A percentile compares a stretch with the other conserved stretches of the same genome.
These are phyloP conservation scores for Pichia sp. DNA, from an alignment of 1,139 yeast genomes.

Conservation along the genomic window DNA sequence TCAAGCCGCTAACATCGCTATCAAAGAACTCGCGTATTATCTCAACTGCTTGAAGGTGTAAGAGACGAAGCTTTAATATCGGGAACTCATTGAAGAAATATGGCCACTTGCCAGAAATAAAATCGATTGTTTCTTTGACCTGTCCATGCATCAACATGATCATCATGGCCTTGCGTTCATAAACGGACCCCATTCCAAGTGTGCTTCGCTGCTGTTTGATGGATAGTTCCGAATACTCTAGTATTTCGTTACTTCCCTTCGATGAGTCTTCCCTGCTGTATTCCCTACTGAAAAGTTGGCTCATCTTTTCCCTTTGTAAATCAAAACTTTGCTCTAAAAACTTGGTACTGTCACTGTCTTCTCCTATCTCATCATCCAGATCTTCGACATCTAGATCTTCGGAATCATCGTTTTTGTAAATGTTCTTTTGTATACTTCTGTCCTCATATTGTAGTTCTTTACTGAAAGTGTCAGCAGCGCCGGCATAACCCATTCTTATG, in stretches of 20 bases:
- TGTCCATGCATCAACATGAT: constrained; percentile 46
- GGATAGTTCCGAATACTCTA: not conserved
- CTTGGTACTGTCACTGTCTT: not conserved
- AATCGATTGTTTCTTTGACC: constrained; percentile 44
- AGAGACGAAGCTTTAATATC: constrained; percentile 56
- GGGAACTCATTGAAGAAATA: constrained; percentile 51
- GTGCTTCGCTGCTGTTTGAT: not conserved
- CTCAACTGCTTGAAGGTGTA: constrained; percentile 58
- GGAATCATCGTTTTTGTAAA: not conserved
- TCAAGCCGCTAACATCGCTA: not conserved
- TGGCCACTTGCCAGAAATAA: constrained; percentile 49
- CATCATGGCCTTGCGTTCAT: constrained; percentile 47
- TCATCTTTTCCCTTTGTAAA: constrained; percentile 1
- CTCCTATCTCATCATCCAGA: not conserved
- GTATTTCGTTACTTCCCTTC: not conserved
- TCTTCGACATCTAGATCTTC: not conserved
- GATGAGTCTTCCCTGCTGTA: not conserved
- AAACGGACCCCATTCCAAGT: constrained; percentile 46
- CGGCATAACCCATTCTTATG: constrained; percentile 15
- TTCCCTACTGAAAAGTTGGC: not conserved
- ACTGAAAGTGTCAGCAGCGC: constrained; percentile 11
- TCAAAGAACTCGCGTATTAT: constrained; percentile 44
- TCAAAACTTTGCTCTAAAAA: not conserved
- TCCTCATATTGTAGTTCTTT: constrained; percentile 5
- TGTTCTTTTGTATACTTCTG: not conserved